Evolutionary conservation across 2,329 filamentous ascomycete species (phyloP), one percentile per base, ranked within the genome.

Genomic region (Allantophomopsis cytisporea): DNA sequence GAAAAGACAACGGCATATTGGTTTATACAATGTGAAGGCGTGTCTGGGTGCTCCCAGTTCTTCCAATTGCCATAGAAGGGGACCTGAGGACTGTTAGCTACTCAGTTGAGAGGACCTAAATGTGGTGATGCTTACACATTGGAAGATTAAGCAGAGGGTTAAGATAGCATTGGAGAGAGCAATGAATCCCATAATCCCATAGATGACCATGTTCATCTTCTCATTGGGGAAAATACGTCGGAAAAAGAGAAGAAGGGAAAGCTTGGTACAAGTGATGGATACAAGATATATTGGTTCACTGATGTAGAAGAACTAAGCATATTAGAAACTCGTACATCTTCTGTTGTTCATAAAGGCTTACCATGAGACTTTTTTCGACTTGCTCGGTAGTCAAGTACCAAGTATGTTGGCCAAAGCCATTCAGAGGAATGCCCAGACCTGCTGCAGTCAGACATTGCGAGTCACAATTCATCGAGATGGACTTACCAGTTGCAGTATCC

Each of bases 1-100:
- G 23, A 28, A 13, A 41, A 41, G 5, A 41, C 28, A 5, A 18
- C 23, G 11, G 39, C 32, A 18, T 39, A 43, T 3, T 14, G 16
- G 33, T 43, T 30, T 16, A 45, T 41, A 16, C 43, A 45, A 16
- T 41, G 38, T 7, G 39, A 32, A 2, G 37, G 41, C 14, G 39
- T 36, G 5, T n/a, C 21, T 15, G 41, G 43, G 31, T 41, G 43
- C 36, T 38, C 40, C 43, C 43, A 45, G n/a, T 45, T 43, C 15
- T 31, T 39, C 43, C 43, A 45, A 1, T 35, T 32, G 8, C 43
- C 43, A n/a, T 39, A 37, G 4, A 45, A 20, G 15, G 43, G 43
- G n/a, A 39, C 8, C 38, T 39, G 23, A 28, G 8, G 10, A 8
- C 23, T 28, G 23, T 28, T 5, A 28, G 23, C 11, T 3, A 28